Evolutionary conservation across 169 alveolate genomes (phyloP), one percentile per base, ranked within the genome.

Genomic region (Toxoplasma gondii): DNA sequence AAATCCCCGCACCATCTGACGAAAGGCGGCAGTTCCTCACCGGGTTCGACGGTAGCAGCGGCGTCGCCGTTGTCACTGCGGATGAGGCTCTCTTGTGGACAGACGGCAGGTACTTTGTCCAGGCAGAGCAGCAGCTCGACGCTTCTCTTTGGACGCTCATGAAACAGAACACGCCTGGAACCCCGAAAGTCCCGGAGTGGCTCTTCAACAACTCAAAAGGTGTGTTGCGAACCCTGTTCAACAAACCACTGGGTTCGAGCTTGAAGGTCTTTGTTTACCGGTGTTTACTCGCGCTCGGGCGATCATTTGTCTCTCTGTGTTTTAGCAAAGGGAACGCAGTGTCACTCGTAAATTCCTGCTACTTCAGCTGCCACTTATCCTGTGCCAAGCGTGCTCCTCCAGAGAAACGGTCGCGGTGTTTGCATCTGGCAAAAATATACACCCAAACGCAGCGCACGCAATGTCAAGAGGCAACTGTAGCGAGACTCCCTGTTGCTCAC

Each of bases 41-140:
- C 12, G 95, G 95, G 1, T 96, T 96, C 84, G 94, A 94, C 24
- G 97, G 97, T 49, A 94, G 96, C n/a, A 95, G 95, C 16, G 97
- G 97, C 27, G 86, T 95, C 19, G 96, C 96, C 27, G 91, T 94
- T 27, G 94, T 96, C 58, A 96, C 97, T 38, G 43, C 69, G 45
- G 67, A 74, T 27, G 82, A 94, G 87, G 97, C 97, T 22, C 94
- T 95, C 38, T 94, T 95, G 84, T 96, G 97, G 97, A 95, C 97
- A 0, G 97, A 96, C 69, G 96, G 97, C 34, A 69, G 95, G 58
- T 95, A 95, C 43, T 95, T 94, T 86, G 88, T 93, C 78, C 97
- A 96, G 88, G 97, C 97, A 2, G 96, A 95, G 86, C 92, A 94
- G 94, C 97, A 95, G 94, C 95, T 96, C 87, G 96, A 88, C 7